Evolutionary conservation across 345 rosid species (phyloP), one percentile per base, ranked within the genome.

Genomic region (Hibiscus syriacus): DNA sequence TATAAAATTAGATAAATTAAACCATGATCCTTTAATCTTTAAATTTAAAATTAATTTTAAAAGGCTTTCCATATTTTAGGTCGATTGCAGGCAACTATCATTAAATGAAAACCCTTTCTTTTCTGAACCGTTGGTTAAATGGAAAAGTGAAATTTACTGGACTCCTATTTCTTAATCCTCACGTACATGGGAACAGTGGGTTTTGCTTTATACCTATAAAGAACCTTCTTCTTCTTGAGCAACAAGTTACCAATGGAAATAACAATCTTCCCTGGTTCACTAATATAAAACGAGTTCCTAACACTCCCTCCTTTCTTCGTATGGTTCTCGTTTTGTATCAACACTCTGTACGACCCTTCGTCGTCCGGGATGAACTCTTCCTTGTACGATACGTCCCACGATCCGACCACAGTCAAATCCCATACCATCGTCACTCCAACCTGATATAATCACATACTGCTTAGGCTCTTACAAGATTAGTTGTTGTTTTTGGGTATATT

Each of bases 341-440:
- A 46, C 36, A 83, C 78, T 6, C 3, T 74, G 73, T 85, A 87
- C 0, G 88, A 87, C 23, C 92, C 85, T 55, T 87, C 92, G 48
- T 85, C 87, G 4, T 81, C 82, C 0, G 87, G 92, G 26, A 85
- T 54, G 81, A 87, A 85, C 75, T 82, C 83, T 56, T 87, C 88
- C 76, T 73, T 83, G 72, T 73, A 83, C 2, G 36, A 12, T 53
- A 80, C 80, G 1, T 83, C 85, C 86, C 87, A 16, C 4, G 49
- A 77, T 76, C 86, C 88, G 9, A 82, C 81, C 59, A 81, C 84
- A 0, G 82, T 79, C 9, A 80, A 41, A 20, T 87, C 89, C 92
- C 87, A 85, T 0, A 69, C 45, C 20, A 83, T 27, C 4, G 84
- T 83, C 29, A 77, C 79, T 23, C 88, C 90, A 3, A n/a, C 74